These are phyloP conservation scores for Calonectria pteridis DNA, from an alignment of 2,329 filamentous ascomycete species.

Conservation along the genomic window DNA sequence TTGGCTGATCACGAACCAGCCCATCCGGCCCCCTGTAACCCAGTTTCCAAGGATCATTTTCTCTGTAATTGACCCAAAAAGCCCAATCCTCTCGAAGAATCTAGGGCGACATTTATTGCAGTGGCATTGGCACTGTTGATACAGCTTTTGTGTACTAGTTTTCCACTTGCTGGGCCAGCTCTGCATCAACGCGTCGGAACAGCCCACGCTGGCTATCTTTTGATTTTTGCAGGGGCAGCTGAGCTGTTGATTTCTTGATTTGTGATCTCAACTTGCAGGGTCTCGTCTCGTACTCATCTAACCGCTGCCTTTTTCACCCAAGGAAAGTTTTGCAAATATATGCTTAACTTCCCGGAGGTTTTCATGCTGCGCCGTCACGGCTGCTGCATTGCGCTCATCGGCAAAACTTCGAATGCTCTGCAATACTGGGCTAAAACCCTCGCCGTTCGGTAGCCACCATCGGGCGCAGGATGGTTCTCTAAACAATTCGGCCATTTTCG, in stretches of 20 bases:
- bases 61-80: neutral
- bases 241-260: neutral
- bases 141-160: neutral
- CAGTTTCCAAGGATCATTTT: neutral
- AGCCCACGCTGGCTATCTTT: slow-evolving; percentile 1
- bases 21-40: neutral
- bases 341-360: slow-evolving; percentile 81
- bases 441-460: slow-evolving; percentile 92
- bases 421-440: slow-evolving; percentile 80
- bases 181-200: neutral
- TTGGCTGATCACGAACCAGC: neutral
- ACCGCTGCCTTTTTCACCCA: slow-evolving; percentile 41
- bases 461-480: slow-evolving; percentile 76
- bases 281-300: slow-evolving; percentile 2
- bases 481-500: slow-evolving; percentile 82
- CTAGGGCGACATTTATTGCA: neutral
- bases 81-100: neutral
- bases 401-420: slow-evolving; percentile 85
- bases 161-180: neutral
- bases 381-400: slow-evolving; percentile 77
- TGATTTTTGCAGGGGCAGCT: slow-evolving; percentile 11
- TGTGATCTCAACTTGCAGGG: neutral
- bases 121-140: neutral
- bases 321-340: slow-evolving; percentile 73
- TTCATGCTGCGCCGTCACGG: slow-evolving; percentile 69